These are phyloP conservation scores for Cucumis variabilis DNA, from an alignment of 331 rosid genomes.

Conservation along the genomic window DNA sequence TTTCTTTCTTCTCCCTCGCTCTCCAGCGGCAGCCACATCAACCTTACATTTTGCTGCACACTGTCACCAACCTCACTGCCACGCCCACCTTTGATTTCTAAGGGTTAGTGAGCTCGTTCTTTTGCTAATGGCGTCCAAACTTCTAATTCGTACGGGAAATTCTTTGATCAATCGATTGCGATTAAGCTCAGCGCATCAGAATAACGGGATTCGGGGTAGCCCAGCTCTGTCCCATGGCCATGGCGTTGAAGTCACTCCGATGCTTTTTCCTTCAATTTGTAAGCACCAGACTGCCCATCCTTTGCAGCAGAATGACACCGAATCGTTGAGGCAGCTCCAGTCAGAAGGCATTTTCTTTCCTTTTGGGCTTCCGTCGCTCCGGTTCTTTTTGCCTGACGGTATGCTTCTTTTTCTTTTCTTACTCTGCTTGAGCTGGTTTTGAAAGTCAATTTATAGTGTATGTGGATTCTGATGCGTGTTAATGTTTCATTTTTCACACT, in stretches of 20 bases:
- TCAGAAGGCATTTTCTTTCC: constrained; percentile 59
- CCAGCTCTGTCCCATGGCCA: constrained; percentile 42
- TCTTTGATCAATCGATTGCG: constrained; percentile 56
- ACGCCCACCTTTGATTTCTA: not conserved
- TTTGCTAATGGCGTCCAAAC: constrained; percentile 82
- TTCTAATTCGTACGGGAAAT: constrained; percentile 64
- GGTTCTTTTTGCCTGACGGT: constrained; percentile 87
- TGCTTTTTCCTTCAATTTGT: constrained; percentile 66
- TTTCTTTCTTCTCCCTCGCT: not conserved
- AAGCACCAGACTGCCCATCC: constrained; percentile 44
- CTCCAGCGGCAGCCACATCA: not conserved
- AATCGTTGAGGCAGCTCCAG: constrained; percentile 43
- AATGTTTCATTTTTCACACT: not conserved
- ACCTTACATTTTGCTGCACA: not conserved
- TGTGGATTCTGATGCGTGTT: not conserved
- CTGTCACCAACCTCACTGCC: not conserved
- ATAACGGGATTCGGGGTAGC: constrained; percentile 27
- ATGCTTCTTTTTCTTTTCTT: constrained; percentile 28
- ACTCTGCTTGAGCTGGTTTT: not conserved
- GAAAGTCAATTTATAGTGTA: not conserved
- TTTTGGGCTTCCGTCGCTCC: constrained; percentile 78
- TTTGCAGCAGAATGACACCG: constrained; percentile 65
- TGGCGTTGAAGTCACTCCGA: constrained; percentile 51
- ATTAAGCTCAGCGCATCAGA: constrained; percentile 48
- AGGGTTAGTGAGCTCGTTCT: constrained; percentile 1